Conservation (phyloP, 805 yeast species). For the Sungouiella blattae region DNA sequence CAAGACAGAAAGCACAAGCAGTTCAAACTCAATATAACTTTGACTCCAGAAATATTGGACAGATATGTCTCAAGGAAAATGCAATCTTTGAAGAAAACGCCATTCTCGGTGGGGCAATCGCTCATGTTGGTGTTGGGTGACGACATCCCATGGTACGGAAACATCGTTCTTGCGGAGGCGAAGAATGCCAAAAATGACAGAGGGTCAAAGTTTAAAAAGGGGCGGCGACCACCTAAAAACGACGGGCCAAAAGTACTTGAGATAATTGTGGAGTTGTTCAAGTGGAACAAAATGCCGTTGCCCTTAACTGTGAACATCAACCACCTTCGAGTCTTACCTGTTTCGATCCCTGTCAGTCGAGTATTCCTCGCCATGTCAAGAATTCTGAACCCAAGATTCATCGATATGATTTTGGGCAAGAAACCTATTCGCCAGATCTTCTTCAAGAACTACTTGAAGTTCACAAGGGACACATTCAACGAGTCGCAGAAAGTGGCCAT, state of each 20-base stretch:
- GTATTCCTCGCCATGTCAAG: slow-evolving; percentile 65
- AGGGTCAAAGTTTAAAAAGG: background rate
- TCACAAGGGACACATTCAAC: slow-evolving; percentile 48
- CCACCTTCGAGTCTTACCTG: slow-evolving; percentile 48
- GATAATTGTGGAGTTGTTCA: slow-evolving; percentile 48
- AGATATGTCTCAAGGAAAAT: slow-evolving; percentile 48
- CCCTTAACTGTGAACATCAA: slow-evolving; percentile 43
- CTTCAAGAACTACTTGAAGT: slow-evolving; percentile 52
- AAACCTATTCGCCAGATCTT: slow-evolving; percentile 52
- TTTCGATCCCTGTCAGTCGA: slow-evolving; percentile 60
- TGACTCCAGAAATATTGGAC: slow-evolving; percentile 47
- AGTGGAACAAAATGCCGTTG: slow-evolving; percentile 54
- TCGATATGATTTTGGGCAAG: slow-evolving; percentile 52
- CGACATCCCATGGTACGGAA: slow-evolving; percentile 58
- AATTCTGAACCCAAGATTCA: slow-evolving; percentile 50
- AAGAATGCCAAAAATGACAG: slow-evolving; percentile 6
- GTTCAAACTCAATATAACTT: slow-evolving; percentile 40
- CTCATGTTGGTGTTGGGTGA: slow-evolving; percentile 51
- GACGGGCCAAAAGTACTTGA: slow-evolving; percentile 28
- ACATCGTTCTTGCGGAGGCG: slow-evolving; percentile 43
- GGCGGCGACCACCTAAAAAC: background rate
- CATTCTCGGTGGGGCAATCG: slow-evolving; percentile 58
- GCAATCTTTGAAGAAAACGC: slow-evolving; percentile 52
- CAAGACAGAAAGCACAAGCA: slow-evolving; percentile 40
- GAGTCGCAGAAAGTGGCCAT: slow-evolving; percentile 54